Base-by-base conservation (phyloP, 108 stramenopile genomes). In the Cylindrotheca closterium region DNA sequence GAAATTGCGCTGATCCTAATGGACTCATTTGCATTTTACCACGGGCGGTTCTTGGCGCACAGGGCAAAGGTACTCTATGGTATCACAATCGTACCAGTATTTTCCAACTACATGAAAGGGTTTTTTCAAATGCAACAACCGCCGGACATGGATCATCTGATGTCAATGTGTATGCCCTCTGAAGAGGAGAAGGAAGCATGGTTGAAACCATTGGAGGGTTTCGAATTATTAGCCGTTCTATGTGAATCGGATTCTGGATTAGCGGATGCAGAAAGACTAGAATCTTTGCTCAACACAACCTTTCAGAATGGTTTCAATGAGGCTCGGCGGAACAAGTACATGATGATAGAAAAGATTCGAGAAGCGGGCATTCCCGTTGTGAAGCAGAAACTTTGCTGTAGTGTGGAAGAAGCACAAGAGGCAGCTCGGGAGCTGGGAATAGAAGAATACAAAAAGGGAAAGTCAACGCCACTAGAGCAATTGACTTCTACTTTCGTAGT, bases 161-260 rank as follows among this genome's bases (percentile, higher is more conserved):
- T 75, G 37, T 48, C 74, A 52, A 60, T 52, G 48, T 66, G 78
- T 25, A 54, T 83, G 50, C 86, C 86, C 5, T 70, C 69, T 29
- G 60, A 63, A 17, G 68, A 71, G 30, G 79, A 84, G 27, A 55
- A 73, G 2, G 63, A 67, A 24, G 78, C 65, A 24, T 84, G 85
- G 84, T 58, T 59, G 21, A 10, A 51, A 31, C 24, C 18, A 23
- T 68, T 73, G 0, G 21, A 58, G 12, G 51, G 54, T 0, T 5
- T 75, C 31, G 78, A 91, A 47, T 49, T 91, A n/a, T 63, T 77
- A 45, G 89, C 75, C 27, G 67, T 94, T 45, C 61, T 83, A 49
- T 91, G 87, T 56, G 89, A 91, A 62, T 88, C 89, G 1, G 89
- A 94, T 64, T 77, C 83, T 4, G 89, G 89, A 23, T 74, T 93